Evolutionary conservation across 1,284 basidiomycete species (phyloP).

Genomic region (Boletellus deceptivus): DNA sequence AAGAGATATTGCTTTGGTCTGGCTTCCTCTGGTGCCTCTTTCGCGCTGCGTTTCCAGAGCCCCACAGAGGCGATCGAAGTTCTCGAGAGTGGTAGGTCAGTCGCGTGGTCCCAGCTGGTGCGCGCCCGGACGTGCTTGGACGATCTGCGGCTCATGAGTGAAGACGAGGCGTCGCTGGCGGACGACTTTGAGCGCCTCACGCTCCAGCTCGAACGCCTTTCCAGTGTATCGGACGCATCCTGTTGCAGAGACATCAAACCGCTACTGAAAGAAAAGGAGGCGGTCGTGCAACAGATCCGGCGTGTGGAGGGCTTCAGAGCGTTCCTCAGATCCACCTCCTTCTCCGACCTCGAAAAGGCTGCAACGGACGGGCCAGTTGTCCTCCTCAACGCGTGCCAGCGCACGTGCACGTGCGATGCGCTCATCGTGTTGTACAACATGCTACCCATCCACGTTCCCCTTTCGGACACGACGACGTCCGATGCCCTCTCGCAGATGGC

Average conservation of each 20-base stretch:
- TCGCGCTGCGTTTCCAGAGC: conserved; percentile 22
- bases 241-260: conserved; percentile 13
- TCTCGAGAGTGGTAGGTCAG: conserved; percentile 23
- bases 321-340: conserved; percentile 27
- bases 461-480: conserved; percentile 18
- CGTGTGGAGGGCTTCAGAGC: conserved; percentile 27
- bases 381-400: conserved; percentile 26
- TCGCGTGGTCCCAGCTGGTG: conserved; percentile 30
- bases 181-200: conserved; percentile 25
- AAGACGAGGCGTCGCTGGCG: conserved; percentile 20
- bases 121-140: conserved; percentile 23
- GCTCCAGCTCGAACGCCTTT: conserved; percentile 19
- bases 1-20: conserved; percentile 12
- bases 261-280: conserved; percentile 25
- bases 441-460: conserved; percentile 18
- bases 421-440: conserved; percentile 21
- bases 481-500: conserved; percentile 16
- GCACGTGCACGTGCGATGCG: conserved; percentile 25
- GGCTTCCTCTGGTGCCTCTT: conserved; percentile 21
- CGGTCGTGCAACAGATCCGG: conserved; percentile 26
- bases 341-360: conserved; percentile 28
- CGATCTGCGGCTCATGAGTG: conserved; percentile 23
- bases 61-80: conserved; percentile 22
- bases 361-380: conserved; percentile 37
- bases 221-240: conserved; percentile 5